Conservation (phyloP, 179 eudicot species). For the Carnegiea gigantea region DNA sequence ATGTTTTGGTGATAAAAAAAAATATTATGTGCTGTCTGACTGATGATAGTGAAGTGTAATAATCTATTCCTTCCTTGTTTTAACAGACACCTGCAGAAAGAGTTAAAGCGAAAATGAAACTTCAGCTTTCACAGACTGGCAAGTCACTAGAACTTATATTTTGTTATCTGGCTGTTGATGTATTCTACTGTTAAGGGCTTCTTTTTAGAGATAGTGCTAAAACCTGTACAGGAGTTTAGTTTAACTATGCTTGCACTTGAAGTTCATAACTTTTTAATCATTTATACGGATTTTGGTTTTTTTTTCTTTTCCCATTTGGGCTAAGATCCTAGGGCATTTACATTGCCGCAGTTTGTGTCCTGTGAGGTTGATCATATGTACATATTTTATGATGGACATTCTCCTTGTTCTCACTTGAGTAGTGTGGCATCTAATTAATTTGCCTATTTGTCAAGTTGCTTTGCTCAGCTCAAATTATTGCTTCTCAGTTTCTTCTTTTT, state of each 20-base stretch:
- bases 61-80: constrained; percentile 13
- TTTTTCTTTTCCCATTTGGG: too few species aligned
- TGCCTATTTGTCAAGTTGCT: too few species aligned
- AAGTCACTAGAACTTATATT: constrained; percentile 18
- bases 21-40: not conserved
- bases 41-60: constrained; percentile 13
- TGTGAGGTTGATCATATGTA: too few species aligned
- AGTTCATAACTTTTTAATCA: not conserved
- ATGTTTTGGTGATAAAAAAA: not conserved
- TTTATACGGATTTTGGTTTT: too few species aligned
- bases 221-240: not conserved
- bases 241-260: not conserved
- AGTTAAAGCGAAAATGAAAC: constrained; percentile 93
- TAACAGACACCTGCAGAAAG: constrained; percentile 86
- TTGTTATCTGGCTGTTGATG: constrained; percentile 14
- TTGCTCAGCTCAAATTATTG: too few species aligned
- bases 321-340: too few species aligned
- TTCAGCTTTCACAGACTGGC: constrained; percentile 93
- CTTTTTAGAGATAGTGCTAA: constrained; percentile 5
- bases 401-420: too few species aligned
- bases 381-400: too few species aligned
- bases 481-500: not conserved
- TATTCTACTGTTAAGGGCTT: constrained; percentile 5
- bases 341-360: too few species aligned
- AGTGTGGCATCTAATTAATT: too few species aligned